Base-by-base conservation (phyloP, 1,284 basidiomycete species). In the Cutaneotrichosporon mucoides region DNA sequence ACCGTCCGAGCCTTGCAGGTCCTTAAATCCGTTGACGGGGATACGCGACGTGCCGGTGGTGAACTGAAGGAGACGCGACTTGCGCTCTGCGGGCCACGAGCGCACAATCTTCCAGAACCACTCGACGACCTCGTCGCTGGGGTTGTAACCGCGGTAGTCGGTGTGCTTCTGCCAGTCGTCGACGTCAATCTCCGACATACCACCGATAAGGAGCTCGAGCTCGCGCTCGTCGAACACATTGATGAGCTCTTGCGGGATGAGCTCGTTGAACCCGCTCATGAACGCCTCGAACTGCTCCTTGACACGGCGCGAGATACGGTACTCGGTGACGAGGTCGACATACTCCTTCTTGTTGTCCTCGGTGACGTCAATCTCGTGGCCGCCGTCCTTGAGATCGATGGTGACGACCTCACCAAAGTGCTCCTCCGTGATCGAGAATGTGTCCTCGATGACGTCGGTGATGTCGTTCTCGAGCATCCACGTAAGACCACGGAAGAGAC, bases 81-180 rank as follows among this genome's bases (percentile, higher is more conserved):
- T 97, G 77, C 92, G 87, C 80, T 99, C 96, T 0, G 92, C 84
- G 6, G 95, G 93, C 95, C 95, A 99, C 55, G 88, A 87, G 57
- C 90, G 87, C 59, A 99, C 90, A 71, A 92, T 94, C 81, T 98
- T 89, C 96, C 96, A 99, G 85, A 99, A 99, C 96, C 96, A 99
- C 76, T 97, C 92, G 65, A 99, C 92, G 61, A 99, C 95, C 76
- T 94, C 88, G 76, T 95, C 92, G 9, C 71, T 71, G 33, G 77
- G 78, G 71, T 76, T 78, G 71, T 83, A 83, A 53, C 82, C 82
- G 54, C 82, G 77, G 77, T 84, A 84, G 72, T 84, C 83, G 59
- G 84, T 85, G 73, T 83, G 83, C 71, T 83, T 82, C 73, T 81
- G 81, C 83, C 84, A 85, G 69, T 84, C 83, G 66, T 84, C 83